A percentile compares a stretch with the other conserved stretches of the same genome.
Conservation (phyloP, 2,329 filamentous ascomycete genomes). For the Trichophyton rubrum region DNA sequence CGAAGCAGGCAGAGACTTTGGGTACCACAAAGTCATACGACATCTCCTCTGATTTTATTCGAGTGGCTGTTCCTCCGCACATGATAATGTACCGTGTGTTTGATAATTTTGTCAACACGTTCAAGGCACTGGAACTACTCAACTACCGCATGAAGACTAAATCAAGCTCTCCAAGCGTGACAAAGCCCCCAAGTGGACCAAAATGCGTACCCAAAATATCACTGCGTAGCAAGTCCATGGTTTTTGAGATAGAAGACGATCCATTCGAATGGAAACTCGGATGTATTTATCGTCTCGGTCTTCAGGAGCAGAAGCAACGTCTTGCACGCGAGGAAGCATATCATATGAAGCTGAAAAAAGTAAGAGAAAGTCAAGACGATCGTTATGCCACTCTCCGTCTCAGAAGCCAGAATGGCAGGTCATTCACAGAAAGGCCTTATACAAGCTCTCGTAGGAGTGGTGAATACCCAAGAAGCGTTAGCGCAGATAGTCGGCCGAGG, state of each 20-base stretch:
- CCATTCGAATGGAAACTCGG: conserved; percentile 96
- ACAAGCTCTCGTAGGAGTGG: conserved; percentile 24
- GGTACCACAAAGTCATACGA: conserved; percentile 74
- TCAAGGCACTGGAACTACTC: conserved; percentile 82
- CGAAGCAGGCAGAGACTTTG: conserved; percentile 50
- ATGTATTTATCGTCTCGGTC: conserved; percentile 79
- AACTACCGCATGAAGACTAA: conserved; percentile 83
- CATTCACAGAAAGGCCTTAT: conserved; percentile 30
- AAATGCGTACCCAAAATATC: conserved; percentile 80
- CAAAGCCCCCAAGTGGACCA: conserved; percentile 72
- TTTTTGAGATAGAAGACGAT: conserved; percentile 91
- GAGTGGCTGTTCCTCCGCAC: conserved; percentile 80
- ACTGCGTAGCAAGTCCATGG: conserved; percentile 62
- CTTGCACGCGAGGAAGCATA: conserved; percentile 85
- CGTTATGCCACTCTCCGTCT: conserved; percentile 39
- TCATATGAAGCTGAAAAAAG: conserved; percentile 69
- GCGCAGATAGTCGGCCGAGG: conserved; percentile 38
- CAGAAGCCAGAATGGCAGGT: conserved; percentile 41
- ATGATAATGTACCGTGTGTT: conserved; percentile 78
- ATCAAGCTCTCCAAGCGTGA: conserved; percentile 74
- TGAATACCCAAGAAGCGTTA: conserved; percentile 41
- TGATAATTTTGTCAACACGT: conserved; percentile 82
- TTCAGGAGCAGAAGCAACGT: conserved; percentile 80
- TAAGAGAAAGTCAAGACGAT: conserved; percentile 53
- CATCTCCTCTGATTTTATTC: conserved; percentile 69